Conservation (phyloP, 2,329 filamentous ascomycete species). For the Pseudocercospora cruenta region DNA sequence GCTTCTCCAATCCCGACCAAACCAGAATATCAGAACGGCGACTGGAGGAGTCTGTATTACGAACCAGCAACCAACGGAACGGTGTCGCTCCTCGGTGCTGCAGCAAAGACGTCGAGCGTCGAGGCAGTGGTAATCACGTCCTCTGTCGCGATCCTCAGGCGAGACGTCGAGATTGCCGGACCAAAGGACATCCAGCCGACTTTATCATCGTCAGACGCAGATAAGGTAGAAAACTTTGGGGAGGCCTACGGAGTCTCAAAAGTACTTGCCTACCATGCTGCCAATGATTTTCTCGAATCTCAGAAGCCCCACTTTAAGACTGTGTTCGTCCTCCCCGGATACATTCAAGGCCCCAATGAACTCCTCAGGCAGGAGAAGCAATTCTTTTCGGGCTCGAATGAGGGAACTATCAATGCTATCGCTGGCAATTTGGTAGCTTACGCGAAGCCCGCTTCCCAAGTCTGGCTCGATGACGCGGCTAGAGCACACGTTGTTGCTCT, state of each 20-base stretch:
- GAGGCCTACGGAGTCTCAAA: slow-evolving; percentile 19
- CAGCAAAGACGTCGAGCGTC: slow-evolving; percentile 29
- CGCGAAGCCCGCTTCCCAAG: neutral
- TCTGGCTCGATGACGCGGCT: neutral
- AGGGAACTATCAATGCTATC: neutral
- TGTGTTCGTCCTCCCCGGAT: slow-evolving; percentile 35
- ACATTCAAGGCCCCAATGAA: neutral
- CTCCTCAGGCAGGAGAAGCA: neutral
- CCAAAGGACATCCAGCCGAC: neutral
- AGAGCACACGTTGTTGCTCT: slow-evolving; percentile 1
- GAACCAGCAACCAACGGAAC: slow-evolving; percentile 37
- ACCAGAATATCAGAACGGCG: neutral
- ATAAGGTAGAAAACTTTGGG: neutral
- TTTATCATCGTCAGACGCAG: neutral
- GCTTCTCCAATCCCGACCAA: slow-evolving; percentile 36
- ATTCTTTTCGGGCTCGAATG: neutral
- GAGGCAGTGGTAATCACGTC: slow-evolving; percentile 37
- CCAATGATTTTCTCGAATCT: slow-evolving; percentile 26
- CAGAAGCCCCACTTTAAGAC: slow-evolving; percentile 32
- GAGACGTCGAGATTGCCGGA: neutral
- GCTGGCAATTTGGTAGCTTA: neutral
- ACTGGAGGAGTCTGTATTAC: slow-evolving; percentile 31
- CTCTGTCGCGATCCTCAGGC: slow-evolving; percentile 30
- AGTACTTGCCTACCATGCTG: slow-evolving; percentile 36
- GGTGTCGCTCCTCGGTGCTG: slow-evolving; percentile 30